Base-by-base conservation (phyloP, 192 early-diverging fungal species). In the Bifiguratus adelaidae region DNA sequence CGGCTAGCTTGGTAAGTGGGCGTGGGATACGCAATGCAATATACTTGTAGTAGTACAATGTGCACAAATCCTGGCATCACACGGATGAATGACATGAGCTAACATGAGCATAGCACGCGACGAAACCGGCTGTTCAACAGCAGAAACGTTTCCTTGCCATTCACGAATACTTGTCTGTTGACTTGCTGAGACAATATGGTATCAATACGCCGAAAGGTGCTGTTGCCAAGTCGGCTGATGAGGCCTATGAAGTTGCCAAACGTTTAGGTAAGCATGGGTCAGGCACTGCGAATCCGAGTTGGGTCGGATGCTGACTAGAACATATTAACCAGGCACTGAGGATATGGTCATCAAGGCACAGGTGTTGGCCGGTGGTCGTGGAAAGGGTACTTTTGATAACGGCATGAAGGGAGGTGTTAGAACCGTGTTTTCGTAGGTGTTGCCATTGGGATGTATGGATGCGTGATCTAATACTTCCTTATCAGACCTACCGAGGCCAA, bases 321-420 rank as follows among this genome's bases (percentile, higher is more conserved):
- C n/a, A n/a, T n/a, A n/a, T 15, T 34, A 33, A 42, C 41, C 48
- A 56, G 73, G 71, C 67, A 71, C 74, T 22, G 71, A 79, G 42
- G 83, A 85, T 44, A 70, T 81, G 57, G 80, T 85, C 56, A 85
- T 85, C 70, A 85, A 78, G 67, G 73, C 78, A 27, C 90, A 98
- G 72, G 95, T 99, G 27, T 73, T 99, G 44, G 95, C 95, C 48
- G 95, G 95, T 55, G 95, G 95, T 38, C 92, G 95, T 72, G 95
- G 95, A 41, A 99, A 99, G 74, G 95, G 95, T 56, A 74, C 74
- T 55, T 99, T 96, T 68, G 89, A 92, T 58, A 90, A 81, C 50
- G 93, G 95, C 20, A 74, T 93, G 46, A 87, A 95, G 73, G 95
- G 95, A 42, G 95, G 95, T 71, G 95, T 99, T 26, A 86, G 84